phyloP scores from a whole-genome alignment of 495 filamentous ascomycete species.

The Poronia punctata region DNA sequence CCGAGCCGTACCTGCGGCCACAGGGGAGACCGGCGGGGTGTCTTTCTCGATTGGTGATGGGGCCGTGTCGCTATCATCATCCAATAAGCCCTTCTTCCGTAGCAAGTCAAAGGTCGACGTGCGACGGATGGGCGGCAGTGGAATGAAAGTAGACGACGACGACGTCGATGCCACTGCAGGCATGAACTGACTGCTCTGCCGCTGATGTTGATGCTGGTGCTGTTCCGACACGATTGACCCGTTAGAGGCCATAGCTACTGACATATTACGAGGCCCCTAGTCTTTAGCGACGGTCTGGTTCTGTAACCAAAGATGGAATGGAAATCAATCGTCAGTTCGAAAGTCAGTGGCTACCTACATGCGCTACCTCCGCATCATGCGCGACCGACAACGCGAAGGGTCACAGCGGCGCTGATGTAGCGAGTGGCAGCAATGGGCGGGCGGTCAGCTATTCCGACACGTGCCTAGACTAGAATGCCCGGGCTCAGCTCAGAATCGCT shows the following conservation, averaged over 20 bases:
- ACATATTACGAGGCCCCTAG: slow-evolving; percentile 14
- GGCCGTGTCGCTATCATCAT: slow-evolving; percentile 16
- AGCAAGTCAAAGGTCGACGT: slow-evolving; percentile 43
- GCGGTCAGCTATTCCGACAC: neutral
- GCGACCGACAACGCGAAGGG: slow-evolving; percentile 14
- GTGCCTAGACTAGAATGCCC: too few relatives aligned
- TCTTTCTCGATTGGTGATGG: slow-evolving; percentile 24
- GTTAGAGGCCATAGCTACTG: slow-evolving; percentile 31
- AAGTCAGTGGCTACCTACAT: slow-evolving; percentile 21
- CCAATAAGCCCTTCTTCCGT: slow-evolving; percentile 16
- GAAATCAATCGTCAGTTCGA: slow-evolving; percentile 28
- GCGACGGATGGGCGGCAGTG: slow-evolving; percentile 46
- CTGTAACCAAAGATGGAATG: slow-evolving; percentile 15
- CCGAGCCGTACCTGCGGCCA: slow-evolving; percentile 10
- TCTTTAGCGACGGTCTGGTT: slow-evolving; percentile 9
- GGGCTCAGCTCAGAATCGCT: slow-evolving; percentile 17
- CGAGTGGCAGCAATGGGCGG: slow-evolving; percentile 12
- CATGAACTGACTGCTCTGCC: slow-evolving; percentile 6
- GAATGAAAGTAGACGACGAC: slow-evolving; percentile 36
- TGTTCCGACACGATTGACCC: slow-evolving; percentile 17
- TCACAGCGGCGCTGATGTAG: slow-evolving; percentile 12
- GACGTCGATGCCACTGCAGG: slow-evolving; percentile 12
- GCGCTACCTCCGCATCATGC: slow-evolving; percentile 19
- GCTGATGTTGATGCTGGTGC: slow-evolving; percentile 1
- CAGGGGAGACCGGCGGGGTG: slow-evolving; percentile 11